Evolutionary conservation across 208 protist species (phyloP).

Genomic region (Porcisia deanei): DNA sequence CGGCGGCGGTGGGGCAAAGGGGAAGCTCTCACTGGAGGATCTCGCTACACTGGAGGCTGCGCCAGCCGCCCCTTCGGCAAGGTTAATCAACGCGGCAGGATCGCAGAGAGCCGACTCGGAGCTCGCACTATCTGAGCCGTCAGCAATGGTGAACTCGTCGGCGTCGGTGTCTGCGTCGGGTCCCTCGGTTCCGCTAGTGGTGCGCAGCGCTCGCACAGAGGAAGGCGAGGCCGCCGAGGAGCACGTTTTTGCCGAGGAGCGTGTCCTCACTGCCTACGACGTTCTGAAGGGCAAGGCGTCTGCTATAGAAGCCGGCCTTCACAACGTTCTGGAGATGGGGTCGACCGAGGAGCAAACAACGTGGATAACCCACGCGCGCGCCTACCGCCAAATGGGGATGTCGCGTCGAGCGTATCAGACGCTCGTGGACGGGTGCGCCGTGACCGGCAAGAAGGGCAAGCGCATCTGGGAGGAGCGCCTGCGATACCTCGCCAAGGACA

Average conservation of each 20-base stretch:
- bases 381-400: conserved; percentile 75
- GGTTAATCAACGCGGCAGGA: not conserved
- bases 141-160: not conserved
- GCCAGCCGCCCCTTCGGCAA: not conserved
- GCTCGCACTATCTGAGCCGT: not conserved
- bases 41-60: conserved; percentile 33
- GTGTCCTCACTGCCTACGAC: conserved; percentile 69
- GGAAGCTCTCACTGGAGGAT: conserved; percentile 54
- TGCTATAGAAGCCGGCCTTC: conserved; percentile 43
- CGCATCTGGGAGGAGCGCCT: conserved; percentile 84
- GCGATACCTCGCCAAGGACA: conserved; percentile 32
- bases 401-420: conserved; percentile 57
- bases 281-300: conserved; percentile 44
- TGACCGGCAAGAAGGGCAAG: conserved; percentile 61
- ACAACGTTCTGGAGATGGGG: conserved; percentile 71
- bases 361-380: conserved; percentile 81
- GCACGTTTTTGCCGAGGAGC: conserved; percentile 76
- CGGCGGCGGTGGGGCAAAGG: not conserved
- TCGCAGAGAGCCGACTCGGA: not conserved
- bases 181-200: conserved; percentile 25
- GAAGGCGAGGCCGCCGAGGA: conserved; percentile 64
- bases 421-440: conserved; percentile 65
- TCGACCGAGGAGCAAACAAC: conserved; percentile 81
- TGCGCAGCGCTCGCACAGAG: conserved; percentile 69
- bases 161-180: not conserved